A percentile compares a stretch with the other conserved stretches of the same genome.
Conservation (phyloP, 768 basidiomycete species). For the Clavulina sp. region DNA sequence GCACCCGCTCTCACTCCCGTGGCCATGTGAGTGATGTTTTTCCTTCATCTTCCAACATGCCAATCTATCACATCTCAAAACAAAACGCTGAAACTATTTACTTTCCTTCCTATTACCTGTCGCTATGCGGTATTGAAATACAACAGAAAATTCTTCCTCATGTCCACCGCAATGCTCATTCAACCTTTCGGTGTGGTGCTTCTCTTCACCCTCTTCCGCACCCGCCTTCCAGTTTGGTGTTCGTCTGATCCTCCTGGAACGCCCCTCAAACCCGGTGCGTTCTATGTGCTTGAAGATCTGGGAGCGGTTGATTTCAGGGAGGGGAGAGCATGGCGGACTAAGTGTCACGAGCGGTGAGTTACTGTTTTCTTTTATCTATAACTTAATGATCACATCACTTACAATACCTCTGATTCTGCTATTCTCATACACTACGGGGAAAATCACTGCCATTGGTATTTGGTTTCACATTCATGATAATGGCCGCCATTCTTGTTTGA, state of each 20-base stretch:
- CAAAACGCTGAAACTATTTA: too few species aligned
- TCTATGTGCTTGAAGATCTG: conserved; percentile 15
- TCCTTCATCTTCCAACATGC: not conserved
- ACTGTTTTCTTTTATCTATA: too few species aligned
- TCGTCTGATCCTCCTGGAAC: conserved; percentile 14
- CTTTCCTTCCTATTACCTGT: not conserved
- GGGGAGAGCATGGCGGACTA: conserved; percentile 12
- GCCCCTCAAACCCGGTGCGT: conserved; percentile 12
- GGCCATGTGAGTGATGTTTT: not conserved
- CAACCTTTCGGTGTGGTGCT: conserved; percentile 11
- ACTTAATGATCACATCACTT: too few species aligned
- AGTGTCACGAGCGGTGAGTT: conserved; percentile 12
- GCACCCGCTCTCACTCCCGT: conserved; percentile 12
- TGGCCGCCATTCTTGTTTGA: not conserved
- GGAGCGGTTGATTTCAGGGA: conserved; percentile 16
- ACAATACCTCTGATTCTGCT: too few species aligned
- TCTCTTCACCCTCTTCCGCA: conserved; percentile 11
- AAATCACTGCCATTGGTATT: not conserved
- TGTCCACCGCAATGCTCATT: conserved; percentile 7
- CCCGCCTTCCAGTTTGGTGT: conserved; percentile 10
- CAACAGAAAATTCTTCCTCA: conserved; percentile 12
- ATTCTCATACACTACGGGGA: too few species aligned
- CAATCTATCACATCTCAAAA: too few species aligned
- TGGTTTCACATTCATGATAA: too few species aligned
- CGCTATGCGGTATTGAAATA: not conserved